phyloP scores from a whole-genome alignment of 2,329 filamentous ascomycete genomes.

The Aspergillus terreus region DNA sequence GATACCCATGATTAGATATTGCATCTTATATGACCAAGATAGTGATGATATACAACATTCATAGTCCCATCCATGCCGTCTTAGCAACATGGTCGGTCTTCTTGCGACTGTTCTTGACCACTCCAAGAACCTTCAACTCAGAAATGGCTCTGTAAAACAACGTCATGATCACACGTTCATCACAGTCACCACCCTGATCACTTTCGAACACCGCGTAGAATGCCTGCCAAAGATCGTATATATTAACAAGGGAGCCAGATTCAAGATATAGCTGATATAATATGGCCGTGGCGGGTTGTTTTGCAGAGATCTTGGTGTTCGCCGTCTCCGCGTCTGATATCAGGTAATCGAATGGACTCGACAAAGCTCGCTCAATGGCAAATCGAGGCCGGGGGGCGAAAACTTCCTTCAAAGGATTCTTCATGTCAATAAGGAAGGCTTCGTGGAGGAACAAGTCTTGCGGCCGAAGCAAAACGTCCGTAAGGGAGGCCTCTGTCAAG shows the following conservation, averaged over 20 bases:
- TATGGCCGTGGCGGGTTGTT: conserved; percentile 57
- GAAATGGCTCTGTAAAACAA: conserved; percentile 82
- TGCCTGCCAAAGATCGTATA: conserved; percentile 59
- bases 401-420: conserved; percentile 54
- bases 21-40: conserved; percentile 1
- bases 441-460: conserved; percentile 53
- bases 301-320: conserved; percentile 41
- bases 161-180: conserved; percentile 51
- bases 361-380: conserved; percentile 58
- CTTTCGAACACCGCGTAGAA: conserved; percentile 52
- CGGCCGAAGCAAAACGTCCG: conserved; percentile 45
- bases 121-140: conserved; percentile 78
- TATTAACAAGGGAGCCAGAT: conserved; percentile 59
- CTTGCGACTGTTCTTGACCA: conserved; percentile 85
- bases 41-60: conserved; percentile 14
- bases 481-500: conserved; percentile 45
- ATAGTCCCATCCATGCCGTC: conserved; percentile 67
- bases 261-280: conserved; percentile 62
- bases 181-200: conserved; percentile 26
- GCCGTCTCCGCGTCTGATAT: conserved; percentile 44
- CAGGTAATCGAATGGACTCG: conserved; percentile 58
- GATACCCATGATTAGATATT: conserved; percentile 28
- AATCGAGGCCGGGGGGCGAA: conserved; percentile 58
- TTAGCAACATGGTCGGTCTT: conserved; percentile 91
- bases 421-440: conserved; percentile 56